Conservation (phyloP, 768 basidiomycete genomes). For the Flagelloscypha sp. region DNA sequence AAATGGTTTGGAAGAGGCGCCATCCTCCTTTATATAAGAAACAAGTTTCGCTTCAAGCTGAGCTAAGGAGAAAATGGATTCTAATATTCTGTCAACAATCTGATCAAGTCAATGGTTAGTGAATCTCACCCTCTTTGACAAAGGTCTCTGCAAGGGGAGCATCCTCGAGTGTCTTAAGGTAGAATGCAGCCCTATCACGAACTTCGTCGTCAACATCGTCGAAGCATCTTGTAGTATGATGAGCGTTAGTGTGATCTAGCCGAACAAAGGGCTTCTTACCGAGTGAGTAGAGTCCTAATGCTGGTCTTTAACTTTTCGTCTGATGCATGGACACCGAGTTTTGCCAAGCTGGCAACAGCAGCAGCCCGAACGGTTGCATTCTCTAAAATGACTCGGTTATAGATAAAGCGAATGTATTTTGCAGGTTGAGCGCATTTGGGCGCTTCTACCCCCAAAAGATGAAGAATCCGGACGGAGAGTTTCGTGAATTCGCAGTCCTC, state of each 20-base stretch:
- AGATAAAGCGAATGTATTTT: conserved; percentile 99
- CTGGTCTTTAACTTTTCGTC: conserved; percentile 78
- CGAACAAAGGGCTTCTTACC: conserved; percentile 41
- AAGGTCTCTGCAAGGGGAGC: conserved; percentile 76
- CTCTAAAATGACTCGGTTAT: conserved; percentile 97
- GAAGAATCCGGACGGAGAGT: conserved; percentile 92
- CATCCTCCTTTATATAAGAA: conserved; percentile 83
- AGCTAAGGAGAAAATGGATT: conserved; percentile 88
- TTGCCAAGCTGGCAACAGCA: conserved; percentile 89
- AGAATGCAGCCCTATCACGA: conserved; percentile 93
- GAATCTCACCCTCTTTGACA: conserved; percentile 76
- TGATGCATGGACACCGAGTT: conserved; percentile 87
- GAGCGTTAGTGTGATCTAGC: conserved; percentile 2
- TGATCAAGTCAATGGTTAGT: conserved; percentile 4
- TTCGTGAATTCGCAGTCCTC: conserved; percentile 99
- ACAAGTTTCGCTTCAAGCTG: conserved; percentile 87
- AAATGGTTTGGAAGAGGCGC: conserved; percentile 65
- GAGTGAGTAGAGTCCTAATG: conserved; percentile 75
- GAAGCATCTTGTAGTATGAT: conserved; percentile 54
- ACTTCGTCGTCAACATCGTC: conserved; percentile 99
- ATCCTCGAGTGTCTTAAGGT: conserved; percentile 77
- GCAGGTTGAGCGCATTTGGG: conserved; percentile 94
- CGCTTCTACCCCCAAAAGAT: conserved; percentile 92
- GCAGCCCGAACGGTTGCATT: conserved; percentile 97
- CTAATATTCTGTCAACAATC: conserved; percentile 31